Conservation (phyloP, 2,329 filamentous ascomycete genomes). For the Clarireedia hainanense region DNA sequence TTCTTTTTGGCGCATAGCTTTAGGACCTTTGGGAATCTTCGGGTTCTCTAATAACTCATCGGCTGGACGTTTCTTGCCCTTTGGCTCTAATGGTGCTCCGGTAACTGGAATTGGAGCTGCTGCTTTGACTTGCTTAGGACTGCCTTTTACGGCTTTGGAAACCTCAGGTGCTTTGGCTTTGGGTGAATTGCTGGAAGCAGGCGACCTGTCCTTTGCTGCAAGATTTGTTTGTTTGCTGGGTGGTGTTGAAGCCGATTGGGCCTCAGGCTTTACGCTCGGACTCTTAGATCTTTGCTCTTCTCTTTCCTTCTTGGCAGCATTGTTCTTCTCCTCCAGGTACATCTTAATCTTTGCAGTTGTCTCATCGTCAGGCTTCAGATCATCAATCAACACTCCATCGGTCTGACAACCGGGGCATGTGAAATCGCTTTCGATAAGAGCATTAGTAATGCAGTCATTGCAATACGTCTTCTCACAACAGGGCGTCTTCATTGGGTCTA, state of each 20-base stretch:
- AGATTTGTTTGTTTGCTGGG: constrained; percentile 23
- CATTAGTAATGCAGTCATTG: constrained; percentile 99
- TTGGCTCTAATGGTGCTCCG: constrained; percentile 6
- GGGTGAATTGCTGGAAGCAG: constrained; percentile 29
- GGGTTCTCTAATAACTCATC: constrained; percentile 62
- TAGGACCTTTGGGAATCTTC: constrained; percentile 56
- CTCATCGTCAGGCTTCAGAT: constrained; percentile 77
- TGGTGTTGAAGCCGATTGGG: constrained; percentile 14
- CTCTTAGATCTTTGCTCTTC: constrained; percentile 38
- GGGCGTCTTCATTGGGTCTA: constrained; percentile 97
- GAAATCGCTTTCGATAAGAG: constrained; percentile 97
- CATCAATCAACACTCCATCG: constrained; percentile 87
- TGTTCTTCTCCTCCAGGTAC: constrained; percentile 54
- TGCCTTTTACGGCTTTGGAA: constrained; percentile 17
- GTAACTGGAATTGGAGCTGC: not conserved
- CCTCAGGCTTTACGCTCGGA: constrained; percentile 31
- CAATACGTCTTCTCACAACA: constrained; percentile 98
- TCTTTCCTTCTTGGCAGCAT: constrained; percentile 32
- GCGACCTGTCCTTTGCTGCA: constrained; percentile 17
- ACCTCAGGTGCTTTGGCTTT: not conserved
- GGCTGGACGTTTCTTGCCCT: constrained; percentile 69
- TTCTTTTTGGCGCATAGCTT: constrained; percentile 50
- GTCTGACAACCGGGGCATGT: constrained; percentile 86
- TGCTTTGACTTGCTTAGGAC: constrained; percentile 13
- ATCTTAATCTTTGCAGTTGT: constrained; percentile 69